phyloP scores from a whole-genome alignment of 345 rosid genomes.

The Citrus glauca region DNA sequence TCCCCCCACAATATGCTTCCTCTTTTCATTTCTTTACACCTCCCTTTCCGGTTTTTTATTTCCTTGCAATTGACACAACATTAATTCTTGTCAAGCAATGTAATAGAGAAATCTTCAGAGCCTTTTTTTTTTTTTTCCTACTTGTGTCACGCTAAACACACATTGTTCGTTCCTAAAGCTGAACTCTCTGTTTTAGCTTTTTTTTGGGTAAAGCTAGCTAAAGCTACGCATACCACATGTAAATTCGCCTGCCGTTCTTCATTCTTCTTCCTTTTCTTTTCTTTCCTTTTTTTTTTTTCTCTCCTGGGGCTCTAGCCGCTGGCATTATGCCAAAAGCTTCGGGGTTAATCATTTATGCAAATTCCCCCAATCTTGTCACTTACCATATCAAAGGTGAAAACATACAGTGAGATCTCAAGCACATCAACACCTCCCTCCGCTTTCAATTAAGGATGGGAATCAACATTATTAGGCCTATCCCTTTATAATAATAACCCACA shows the following conservation, averaged over 20 bases:
- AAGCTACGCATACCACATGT: neutral
- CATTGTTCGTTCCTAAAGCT: constrained; percentile 1
- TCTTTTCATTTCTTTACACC: neutral
- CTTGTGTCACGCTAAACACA: neutral
- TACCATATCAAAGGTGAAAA: neutral
- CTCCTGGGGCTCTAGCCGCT: neutral
- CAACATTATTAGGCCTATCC: neutral
- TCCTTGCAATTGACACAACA: constrained; percentile 18
- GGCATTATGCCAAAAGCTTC: neutral
- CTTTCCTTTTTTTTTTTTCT: no score
- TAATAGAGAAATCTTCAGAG: neutral
- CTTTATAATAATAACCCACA: constrained; percentile 1
- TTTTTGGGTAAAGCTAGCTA: neutral
- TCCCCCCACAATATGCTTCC: constrained; percentile 5
- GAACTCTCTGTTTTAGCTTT: neutral
- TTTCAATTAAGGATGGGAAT: neutral
- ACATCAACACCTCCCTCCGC: neutral
- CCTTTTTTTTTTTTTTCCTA: neutral
- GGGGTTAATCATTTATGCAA: neutral
- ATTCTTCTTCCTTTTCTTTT: neutral
- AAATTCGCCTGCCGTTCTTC: neutral
- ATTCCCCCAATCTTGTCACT: neutral
- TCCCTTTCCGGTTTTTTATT: neutral
- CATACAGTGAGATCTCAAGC: neutral
- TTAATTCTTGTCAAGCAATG: neutral